Conservation (phyloP, 768 basidiomycete species). For the Butyriboletus loyo region DNA sequence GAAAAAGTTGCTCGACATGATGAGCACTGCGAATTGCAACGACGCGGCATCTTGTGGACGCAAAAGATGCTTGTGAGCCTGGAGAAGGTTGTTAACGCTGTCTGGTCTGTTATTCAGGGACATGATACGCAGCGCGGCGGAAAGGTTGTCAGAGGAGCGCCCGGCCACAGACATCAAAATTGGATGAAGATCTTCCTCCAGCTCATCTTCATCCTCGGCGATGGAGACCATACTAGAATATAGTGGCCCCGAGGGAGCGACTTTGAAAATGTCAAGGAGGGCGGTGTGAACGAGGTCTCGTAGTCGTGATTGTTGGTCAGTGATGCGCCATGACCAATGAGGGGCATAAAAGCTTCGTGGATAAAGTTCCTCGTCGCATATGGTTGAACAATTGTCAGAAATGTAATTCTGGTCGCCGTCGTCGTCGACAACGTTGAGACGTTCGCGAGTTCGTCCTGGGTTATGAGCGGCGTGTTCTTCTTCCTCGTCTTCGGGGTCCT, state of each 20-base stretch:
- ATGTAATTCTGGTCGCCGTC: constrained; percentile 29
- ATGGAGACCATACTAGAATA: constrained; percentile 43
- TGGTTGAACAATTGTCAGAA: constrained; percentile 20
- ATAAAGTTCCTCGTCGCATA: constrained; percentile 23
- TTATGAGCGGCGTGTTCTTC: constrained; percentile 5
- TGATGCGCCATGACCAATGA: constrained; percentile 51
- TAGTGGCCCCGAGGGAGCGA: constrained; percentile 46
- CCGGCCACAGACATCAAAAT: constrained; percentile 42
- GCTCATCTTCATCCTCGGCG: constrained; percentile 32
- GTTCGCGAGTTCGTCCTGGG: not conserved
- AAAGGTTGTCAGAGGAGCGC: constrained; percentile 49
- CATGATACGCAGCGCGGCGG: constrained; percentile 54
- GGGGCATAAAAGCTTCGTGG: constrained; percentile 37
- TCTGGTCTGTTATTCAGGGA: constrained; percentile 34
- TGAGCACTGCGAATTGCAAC: constrained; percentile 44
- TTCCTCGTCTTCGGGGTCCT: constrained; percentile 28
- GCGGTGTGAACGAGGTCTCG: constrained; percentile 44
- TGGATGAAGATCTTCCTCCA: constrained; percentile 34
- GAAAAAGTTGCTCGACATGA: constrained; percentile 31
- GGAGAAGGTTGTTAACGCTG: constrained; percentile 42
- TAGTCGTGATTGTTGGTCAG: constrained; percentile 39
- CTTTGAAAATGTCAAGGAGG: constrained; percentile 47
- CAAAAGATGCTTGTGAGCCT: constrained; percentile 50
- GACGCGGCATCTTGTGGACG: constrained; percentile 52
- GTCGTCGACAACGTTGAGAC: constrained; percentile 27